Conservation (phyloP, 371 early-diverging fungal species). For the Zychaea mexicana region DNA sequence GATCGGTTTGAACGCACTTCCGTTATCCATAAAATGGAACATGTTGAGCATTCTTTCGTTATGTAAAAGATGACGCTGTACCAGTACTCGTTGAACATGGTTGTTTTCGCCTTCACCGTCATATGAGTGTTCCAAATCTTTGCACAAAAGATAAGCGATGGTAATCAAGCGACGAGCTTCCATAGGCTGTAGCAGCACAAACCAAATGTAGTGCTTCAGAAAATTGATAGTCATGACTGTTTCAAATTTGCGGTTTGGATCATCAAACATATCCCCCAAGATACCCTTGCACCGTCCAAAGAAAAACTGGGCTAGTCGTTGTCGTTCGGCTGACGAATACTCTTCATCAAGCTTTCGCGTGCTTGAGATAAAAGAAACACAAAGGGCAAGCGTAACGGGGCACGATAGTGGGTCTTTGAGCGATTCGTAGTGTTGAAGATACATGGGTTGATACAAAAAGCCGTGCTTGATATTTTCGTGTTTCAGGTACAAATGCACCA, state of each 20-base stretch:
- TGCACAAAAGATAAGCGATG: not conserved
- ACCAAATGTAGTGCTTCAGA: not conserved
- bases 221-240: constrained; percentile 12
- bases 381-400: constrained; percentile 17
- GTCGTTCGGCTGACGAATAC: constrained; percentile 3
- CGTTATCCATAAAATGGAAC: not conserved
- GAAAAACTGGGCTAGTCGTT: constrained; percentile 17
- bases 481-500: no score
- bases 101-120: not conserved
- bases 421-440: constrained; percentile 2
- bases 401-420: constrained; percentile 7
- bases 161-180: constrained; percentile 8
- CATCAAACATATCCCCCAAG: constrained; percentile 22
- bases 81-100: not conserved
- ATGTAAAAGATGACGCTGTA: not conserved
- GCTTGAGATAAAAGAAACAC: not conserved
- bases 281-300: constrained; percentile 6
- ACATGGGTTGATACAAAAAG: constrained; percentile 7
- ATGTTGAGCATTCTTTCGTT: not conserved
- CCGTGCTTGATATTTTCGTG: not conserved
- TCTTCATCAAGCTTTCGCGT: not conserved
- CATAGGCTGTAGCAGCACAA: not conserved
- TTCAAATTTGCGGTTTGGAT: constrained; percentile 17
- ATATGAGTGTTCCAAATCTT: not conserved
- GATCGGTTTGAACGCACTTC: not conserved